Percentiles rank a stretch among this genome's conserved stretches.
phyloP scores from a whole-genome alignment of 768 basidiomycete genomes.

The Tricholomella constricta region DNA sequence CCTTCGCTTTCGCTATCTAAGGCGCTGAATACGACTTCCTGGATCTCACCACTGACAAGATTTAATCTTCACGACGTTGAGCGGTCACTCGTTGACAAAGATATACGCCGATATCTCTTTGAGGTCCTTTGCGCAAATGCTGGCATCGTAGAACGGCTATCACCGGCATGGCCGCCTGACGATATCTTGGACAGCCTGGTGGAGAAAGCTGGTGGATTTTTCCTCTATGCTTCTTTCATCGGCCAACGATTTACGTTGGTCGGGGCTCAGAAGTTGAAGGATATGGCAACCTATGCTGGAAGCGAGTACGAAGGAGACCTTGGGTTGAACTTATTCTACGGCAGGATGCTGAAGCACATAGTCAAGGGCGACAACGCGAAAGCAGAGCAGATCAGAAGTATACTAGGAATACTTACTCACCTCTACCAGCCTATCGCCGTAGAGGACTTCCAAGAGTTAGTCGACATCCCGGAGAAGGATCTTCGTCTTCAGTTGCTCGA shows the following conservation, averaged over 20 bases:
- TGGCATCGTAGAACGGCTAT: constrained; percentile 16
- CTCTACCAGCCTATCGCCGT: constrained; percentile 9
- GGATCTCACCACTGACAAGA: constrained; percentile 3
- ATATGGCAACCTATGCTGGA: constrained; percentile 11
- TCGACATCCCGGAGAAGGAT: neutral
- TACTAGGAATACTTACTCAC: constrained; percentile 11
- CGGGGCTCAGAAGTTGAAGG: constrained; percentile 12
- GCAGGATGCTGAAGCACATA: constrained; percentile 11
- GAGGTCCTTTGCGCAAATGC: constrained; percentile 15
- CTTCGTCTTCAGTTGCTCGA: constrained; percentile 5
- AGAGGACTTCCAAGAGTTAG: constrained; percentile 2
- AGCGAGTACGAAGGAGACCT: constrained; percentile 21
- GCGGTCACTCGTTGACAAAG: constrained; percentile 9
- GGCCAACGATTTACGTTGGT: constrained; percentile 11
- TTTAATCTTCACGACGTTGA: constrained; percentile 15
- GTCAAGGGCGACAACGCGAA: neutral
- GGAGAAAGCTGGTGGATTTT: constrained; percentile 14
- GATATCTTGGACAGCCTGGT: constrained; percentile 14
- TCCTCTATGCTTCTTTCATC: constrained; percentile 18
- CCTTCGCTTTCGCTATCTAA: constrained; percentile 7
- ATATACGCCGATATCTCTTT: constrained; percentile 14
- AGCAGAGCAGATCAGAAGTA: constrained; percentile 1
- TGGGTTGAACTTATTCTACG: constrained; percentile 17
- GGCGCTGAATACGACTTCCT: neutral
- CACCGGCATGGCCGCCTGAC: constrained; percentile 16